A percentile compares a stretch with the other conserved stretches of the same genome.
phyloP scores from a whole-genome alignment of 768 basidiomycete species.

The Stropharia rugosoannulata region DNA sequence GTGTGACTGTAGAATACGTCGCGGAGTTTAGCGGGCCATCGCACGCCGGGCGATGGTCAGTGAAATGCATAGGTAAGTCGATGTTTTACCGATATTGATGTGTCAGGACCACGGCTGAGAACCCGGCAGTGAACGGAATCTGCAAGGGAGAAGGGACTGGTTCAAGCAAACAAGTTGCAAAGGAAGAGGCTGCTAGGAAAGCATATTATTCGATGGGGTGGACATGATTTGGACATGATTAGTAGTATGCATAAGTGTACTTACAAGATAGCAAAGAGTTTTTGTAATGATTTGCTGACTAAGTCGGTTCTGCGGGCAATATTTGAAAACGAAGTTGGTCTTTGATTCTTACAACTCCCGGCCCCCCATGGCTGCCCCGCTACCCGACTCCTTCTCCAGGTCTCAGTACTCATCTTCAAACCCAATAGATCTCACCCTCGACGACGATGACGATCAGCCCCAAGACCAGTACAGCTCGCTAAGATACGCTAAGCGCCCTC shows the following conservation, averaged over 20 bases:
- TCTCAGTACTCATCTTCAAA: constrained; percentile 42
- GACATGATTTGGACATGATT: constrained; percentile 45
- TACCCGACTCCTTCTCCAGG: constrained; percentile 26
- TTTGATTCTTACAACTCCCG: constrained; percentile 16
- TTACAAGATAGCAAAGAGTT: constrained; percentile 7
- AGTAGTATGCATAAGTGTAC: constrained; percentile 4
- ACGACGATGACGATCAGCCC: constrained; percentile 35
- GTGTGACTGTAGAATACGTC: constrained; percentile 59
- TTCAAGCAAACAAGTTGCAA: constrained; percentile 70
- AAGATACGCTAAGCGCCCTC: constrained; percentile 41
- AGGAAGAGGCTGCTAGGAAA: constrained; percentile 72
- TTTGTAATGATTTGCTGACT: constrained; percentile 22
- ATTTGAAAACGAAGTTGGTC: constrained; percentile 14
- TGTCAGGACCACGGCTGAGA: constrained; percentile 1
- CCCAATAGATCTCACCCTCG: constrained; percentile 71
- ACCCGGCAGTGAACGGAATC: constrained; percentile 61
- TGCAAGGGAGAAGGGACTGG: constrained; percentile 66
- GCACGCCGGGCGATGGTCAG: constrained; percentile 68
- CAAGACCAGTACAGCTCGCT: constrained; percentile 26
- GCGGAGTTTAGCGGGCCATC: constrained; percentile 62
- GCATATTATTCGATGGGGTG: constrained; percentile 79
- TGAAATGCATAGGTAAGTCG: constrained; percentile 60
- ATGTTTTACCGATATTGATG: constrained; percentile 5
- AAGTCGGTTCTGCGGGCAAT: constrained; percentile 14
- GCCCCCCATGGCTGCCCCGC: constrained; percentile 21